Percentiles rank a stretch among this genome's conserved stretches.
These are phyloP conservation scores for Discostella stelligeroides DNA, from an alignment of 108 stramenopile genomes.

Conservation along the genomic window DNA sequence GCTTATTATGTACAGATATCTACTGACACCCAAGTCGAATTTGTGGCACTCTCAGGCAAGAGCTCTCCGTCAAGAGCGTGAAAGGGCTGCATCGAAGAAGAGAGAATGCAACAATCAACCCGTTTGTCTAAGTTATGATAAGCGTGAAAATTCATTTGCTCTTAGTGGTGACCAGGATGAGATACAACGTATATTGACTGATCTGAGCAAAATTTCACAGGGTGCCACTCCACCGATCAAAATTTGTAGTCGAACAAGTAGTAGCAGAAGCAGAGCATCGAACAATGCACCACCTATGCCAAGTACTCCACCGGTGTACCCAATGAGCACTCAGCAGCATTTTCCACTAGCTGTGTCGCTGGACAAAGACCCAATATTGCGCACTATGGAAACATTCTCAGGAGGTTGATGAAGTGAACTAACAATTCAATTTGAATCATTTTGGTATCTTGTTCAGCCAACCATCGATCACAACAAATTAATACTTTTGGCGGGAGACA, in stretches of 20 bases:
- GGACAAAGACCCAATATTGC: too few species aligned
- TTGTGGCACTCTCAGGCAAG: conserved; percentile 24
- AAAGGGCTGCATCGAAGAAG: conserved; percentile 26
- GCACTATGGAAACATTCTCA: background rate
- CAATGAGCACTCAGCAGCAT: background rate
- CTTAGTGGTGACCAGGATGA: conserved; percentile 35
- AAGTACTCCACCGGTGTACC: background rate
- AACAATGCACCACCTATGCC: background rate
- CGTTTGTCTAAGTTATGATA: conserved; percentile 41
- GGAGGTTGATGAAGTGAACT: too few species aligned
- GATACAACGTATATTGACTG: conserved; percentile 39
- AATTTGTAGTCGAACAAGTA: background rate
- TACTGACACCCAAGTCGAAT: background rate
- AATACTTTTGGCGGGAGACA: too few species aligned
- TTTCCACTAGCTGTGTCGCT: background rate
- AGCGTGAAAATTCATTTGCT: conserved; percentile 32
- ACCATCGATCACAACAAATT: too few species aligned
- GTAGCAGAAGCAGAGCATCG: background rate
- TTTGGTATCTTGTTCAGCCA: too few species aligned
- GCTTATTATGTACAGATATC: too few species aligned
- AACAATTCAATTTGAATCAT: too few species aligned
- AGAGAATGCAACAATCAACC: conserved; percentile 35
- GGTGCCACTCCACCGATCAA: background rate
- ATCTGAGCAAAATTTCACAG: conserved; percentile 39
- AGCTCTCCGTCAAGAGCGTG: conserved; percentile 42